Conservation (phyloP, 2,329 filamentous ascomycete species). For the Botryotinia globosa region DNA sequence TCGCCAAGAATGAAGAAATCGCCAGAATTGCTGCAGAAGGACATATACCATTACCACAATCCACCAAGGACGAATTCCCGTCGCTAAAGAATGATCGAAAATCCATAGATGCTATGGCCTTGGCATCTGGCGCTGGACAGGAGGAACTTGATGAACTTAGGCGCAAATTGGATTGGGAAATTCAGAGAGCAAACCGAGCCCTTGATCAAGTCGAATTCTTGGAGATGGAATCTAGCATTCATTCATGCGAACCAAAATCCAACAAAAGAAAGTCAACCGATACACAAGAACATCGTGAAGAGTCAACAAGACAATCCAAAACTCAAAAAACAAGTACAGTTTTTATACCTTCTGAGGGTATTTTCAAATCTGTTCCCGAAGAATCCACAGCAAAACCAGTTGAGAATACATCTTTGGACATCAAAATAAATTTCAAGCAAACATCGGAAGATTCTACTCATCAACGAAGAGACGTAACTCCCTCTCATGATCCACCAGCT, state of each 20-base stretch:
- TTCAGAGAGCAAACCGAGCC: constrained; percentile 62
- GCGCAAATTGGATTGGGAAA: constrained; percentile 47
- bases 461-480: constrained; percentile 42
- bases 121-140: constrained; percentile 51
- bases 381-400: constrained; percentile 33
- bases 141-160: constrained; percentile 47
- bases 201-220: constrained; percentile 74
- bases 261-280: constrained; percentile 19
- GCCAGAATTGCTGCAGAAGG: constrained; percentile 71
- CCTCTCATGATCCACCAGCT: constrained; percentile 60
- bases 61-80: constrained; percentile 55
- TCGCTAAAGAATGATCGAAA: constrained; percentile 55
- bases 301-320: constrained; percentile 11
- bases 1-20: constrained; percentile 70
- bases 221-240: constrained; percentile 69
- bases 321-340: constrained; percentile 35
- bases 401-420: constrained; percentile 24
- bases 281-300: neutral
- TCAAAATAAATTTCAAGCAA: constrained; percentile 13
- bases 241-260: constrained; percentile 58
- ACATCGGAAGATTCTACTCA: neutral
- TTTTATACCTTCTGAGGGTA: constrained; percentile 61
- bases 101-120: constrained; percentile 49
- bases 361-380: constrained; percentile 54
- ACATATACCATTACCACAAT: constrained; percentile 57